Evolutionary conservation across 768 basidiomycete genomes (phyloP).

Genomic region (Exsudoporus frostii): DNA sequence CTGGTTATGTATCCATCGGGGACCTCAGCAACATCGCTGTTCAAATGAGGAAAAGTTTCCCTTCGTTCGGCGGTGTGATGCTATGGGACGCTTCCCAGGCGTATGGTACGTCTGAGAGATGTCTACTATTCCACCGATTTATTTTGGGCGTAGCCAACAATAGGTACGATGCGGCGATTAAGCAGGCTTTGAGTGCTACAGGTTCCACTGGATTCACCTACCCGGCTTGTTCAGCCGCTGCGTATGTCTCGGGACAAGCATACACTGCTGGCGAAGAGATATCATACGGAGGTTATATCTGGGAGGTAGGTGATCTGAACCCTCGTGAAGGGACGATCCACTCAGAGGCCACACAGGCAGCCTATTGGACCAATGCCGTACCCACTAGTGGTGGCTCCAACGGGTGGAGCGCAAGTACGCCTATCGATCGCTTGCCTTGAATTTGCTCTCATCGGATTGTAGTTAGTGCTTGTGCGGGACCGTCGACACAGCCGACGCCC

Average conservation of each 20-base stretch:
- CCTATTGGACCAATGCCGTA: slow-evolving; percentile 51
- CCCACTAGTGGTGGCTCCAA: slow-evolving; percentile 48
- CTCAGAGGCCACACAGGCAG: slow-evolving; percentile 42
- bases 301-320: slow-evolving; percentile 43
- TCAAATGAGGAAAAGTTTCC: slow-evolving; percentile 36
- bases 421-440: background rate
- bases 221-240: slow-evolving; percentile 56
- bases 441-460: background rate
- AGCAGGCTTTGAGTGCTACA: slow-evolving; percentile 54
- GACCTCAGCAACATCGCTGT: slow-evolving; percentile 34
- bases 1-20: slow-evolving; percentile 35
- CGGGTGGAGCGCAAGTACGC: slow-evolving; percentile 66
- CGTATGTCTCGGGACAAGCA: slow-evolving; percentile 45
- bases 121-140: background rate
- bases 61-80: slow-evolving; percentile 45
- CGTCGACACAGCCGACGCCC: slow-evolving; percentile 13
- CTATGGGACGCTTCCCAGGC: slow-evolving; percentile 47
- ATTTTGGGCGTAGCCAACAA: slow-evolving; percentile 43
- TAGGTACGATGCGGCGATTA: slow-evolving; percentile 58
- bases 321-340: background rate
- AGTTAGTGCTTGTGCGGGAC: slow-evolving; percentile 26
- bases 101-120: slow-evolving; percentile 16
- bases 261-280: slow-evolving; percentile 54
- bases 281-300: slow-evolving; percentile 60
- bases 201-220: slow-evolving; percentile 70